phyloP scores from a whole-genome alignment of 139 green algal genomes.

The Micractinium sp. region DNA sequence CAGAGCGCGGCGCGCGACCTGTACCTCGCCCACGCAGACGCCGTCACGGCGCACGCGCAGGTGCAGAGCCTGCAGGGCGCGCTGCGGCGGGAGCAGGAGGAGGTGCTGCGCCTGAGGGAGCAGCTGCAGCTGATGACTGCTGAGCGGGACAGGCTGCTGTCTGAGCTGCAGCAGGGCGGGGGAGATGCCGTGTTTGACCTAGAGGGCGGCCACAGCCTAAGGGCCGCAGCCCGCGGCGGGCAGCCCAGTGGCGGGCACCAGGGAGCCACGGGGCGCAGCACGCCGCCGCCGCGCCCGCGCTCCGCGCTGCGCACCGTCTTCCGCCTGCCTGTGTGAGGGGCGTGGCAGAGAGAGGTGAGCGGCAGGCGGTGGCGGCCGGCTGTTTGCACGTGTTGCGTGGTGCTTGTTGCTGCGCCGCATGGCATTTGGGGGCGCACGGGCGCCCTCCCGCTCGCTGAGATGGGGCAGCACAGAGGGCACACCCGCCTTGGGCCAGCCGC shows the following conservation, averaged over 20 bases:
- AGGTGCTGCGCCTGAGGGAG: slow-evolving; percentile 22
- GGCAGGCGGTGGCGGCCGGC: no score
- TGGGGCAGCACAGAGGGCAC: no score
- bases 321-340: background rate
- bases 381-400: no score
- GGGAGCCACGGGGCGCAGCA: background rate
- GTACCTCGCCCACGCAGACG: slow-evolving; percentile 9
- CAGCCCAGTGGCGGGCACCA: background rate
- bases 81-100: slow-evolving; percentile 13
- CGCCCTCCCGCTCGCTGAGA: no score
- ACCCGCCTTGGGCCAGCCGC: no score
- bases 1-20: slow-evolving; percentile 1
- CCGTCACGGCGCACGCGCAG: slow-evolving; percentile 20
- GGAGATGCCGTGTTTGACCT: background rate
- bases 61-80: slow-evolving; percentile 22
- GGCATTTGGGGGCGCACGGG: no score
- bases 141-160: slow-evolving; percentile 14
- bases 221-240: no score
- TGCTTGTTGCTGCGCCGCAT: no score
- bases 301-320: background rate
- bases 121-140: slow-evolving; percentile 25
- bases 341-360: no score
- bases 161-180: slow-evolving; percentile 12
- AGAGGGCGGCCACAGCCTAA: background rate
- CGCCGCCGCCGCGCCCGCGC: background rate